Base-by-base conservation (phyloP, 331 rosid genomes). In the Prunus yedoensis region DNA sequence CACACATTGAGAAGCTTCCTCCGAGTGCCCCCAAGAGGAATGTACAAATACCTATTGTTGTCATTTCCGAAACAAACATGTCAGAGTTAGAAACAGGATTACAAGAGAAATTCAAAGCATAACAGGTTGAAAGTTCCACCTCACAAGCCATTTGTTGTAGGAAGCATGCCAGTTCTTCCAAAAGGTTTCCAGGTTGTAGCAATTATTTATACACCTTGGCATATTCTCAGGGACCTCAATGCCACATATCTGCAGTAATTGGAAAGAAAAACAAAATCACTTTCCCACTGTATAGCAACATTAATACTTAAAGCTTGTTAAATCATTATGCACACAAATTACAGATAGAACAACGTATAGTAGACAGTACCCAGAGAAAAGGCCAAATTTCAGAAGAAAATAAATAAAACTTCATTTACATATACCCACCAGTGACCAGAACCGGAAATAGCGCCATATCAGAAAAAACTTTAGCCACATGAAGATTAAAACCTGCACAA, bases 111-210 rank as follows among this genome's bases (percentile, higher is more conserved):
- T 60, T 21, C 49, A 64, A 38, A 64, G 74, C 53, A 32, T 66
- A 74, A 76, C 56, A 81, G 66, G 68, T 70, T 71, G 8, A 80
- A 66, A 52, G 70, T 65, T 74, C 73, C 79, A 92, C 99, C 99
- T 91, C 85, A 94, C 99, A 77, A 94, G 96, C 99, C 96, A 94
- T 88, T 92, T 94, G 88, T 94, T 94, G 79, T 79, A 94, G 80
- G 97, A 94, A 81, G 97, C 96, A 89, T 94, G 99, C 99, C 99
- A 94, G 80, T 82, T 90, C 85, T 94, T 94, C 98, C 98, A 94
- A 79, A 91, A 94, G 68, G 87, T 87, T 87, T 94, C 96, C 86
- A 94, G 78, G 82, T 82, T 89, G 80, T 85, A 83, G 90, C 99
- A 89, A 78, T 90, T 94, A 88, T 94, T 91, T 70, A 91, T 84